Percentiles rank a stretch among this genome's conserved stretches.
Evolutionary conservation across 177 flowering plant species (phyloP).

Genomic region (Vitis hybrid): DNA sequence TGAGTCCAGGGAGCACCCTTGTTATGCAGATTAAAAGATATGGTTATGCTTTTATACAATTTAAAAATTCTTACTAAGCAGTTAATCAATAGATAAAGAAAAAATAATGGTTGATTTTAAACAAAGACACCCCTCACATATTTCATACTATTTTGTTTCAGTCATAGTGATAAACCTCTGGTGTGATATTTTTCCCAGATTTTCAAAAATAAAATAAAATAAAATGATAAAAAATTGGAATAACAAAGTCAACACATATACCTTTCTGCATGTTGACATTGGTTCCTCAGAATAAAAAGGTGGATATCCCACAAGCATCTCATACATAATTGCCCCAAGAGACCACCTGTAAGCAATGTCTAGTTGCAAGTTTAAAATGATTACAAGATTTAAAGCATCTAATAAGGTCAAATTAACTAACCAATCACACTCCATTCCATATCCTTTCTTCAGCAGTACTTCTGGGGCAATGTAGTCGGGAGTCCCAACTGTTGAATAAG

Average conservation of each 20-base stretch:
- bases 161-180: not conserved
- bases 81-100: too few species aligned
- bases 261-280: conserved; percentile 74
- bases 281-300: conserved; percentile 77
- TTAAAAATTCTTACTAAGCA: too few species aligned
- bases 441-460: conserved; percentile 65
- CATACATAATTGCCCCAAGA: conserved; percentile 71
- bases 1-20: not conserved
- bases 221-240: not conserved
- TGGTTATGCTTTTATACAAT: too few species aligned
- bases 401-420: conserved; percentile 21
- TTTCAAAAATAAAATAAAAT: not conserved
- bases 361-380: not conserved
- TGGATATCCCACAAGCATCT: conserved; percentile 73
- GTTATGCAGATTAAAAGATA: not conserved
- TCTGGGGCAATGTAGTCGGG: conserved; percentile 75
- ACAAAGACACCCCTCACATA: not conserved
- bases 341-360: conserved; percentile 55
- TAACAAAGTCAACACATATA: conserved; percentile 16
- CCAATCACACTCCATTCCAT: conserved; percentile 82
- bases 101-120: too few species aligned
- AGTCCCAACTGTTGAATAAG: conserved; percentile 74
- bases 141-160: not conserved
- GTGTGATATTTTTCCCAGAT: not conserved
- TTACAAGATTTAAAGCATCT: not conserved